A percentile compares a stretch with the other conserved stretches of the same genome.
Evolutionary conservation across 2,329 filamentous ascomycete genomes (phyloP).

Genomic region (Trichoderma sp.): DNA sequence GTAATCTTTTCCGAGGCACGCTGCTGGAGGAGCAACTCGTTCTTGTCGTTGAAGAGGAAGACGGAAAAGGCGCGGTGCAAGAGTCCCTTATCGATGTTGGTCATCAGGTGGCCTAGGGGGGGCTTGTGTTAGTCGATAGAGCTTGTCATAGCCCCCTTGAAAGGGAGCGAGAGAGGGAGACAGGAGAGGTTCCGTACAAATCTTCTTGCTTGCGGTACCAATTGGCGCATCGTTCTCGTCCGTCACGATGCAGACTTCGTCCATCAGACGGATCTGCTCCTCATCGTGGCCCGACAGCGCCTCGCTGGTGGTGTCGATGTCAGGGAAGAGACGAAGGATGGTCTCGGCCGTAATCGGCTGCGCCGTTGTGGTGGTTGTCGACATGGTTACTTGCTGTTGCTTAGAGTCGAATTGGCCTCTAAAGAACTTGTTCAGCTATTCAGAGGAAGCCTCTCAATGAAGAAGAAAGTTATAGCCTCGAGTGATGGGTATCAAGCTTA

Average conservation of each 20-base stretch:
- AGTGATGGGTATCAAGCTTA: conserved; percentile 11
- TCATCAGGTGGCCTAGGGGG: conserved; percentile 84
- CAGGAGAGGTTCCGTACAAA: conserved; percentile 62
- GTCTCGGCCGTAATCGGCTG: conserved; percentile 78
- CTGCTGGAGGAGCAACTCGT: conserved; percentile 91
- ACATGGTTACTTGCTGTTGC: conserved; percentile 14
- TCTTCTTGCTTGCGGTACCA: conserved; percentile 96
- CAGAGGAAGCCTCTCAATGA: neutral
- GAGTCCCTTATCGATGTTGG: conserved; percentile 94
- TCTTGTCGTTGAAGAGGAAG: conserved; percentile 94
- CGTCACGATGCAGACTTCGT: conserved; percentile 96
- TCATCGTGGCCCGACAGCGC: conserved; percentile 90
- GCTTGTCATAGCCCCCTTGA: neutral
- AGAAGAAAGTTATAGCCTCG: neutral
- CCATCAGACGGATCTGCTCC: conserved; percentile 97
- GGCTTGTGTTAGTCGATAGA: neutral
- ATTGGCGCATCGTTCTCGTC: conserved; percentile 91
- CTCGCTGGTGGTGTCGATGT: conserved; percentile 67
- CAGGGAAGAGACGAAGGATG: conserved; percentile 84
- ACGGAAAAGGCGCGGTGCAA: conserved; percentile 97
- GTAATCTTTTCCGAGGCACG: conserved; percentile 96
- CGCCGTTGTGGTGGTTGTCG: conserved; percentile 46
- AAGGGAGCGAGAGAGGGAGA: neutral
- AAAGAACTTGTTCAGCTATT: neutral
- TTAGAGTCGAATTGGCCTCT: neutral